Evolutionary conservation across 345 rosid species (phyloP).

Genomic region (Linum trigynum): DNA sequence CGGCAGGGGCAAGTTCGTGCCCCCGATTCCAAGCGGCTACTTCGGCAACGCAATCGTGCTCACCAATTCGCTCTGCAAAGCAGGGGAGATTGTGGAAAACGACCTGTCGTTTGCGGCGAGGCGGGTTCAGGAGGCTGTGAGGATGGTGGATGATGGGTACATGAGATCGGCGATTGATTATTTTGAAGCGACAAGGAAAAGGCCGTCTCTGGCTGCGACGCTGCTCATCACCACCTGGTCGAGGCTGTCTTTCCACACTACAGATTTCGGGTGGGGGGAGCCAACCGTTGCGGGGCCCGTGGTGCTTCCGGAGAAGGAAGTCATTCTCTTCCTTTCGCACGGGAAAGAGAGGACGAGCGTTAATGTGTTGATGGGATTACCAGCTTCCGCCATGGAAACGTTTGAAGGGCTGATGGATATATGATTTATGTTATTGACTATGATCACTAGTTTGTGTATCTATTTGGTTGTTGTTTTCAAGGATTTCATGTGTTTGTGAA

Average conservation of each 20-base stretch:
- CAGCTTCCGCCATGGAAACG: constrained; percentile 61
- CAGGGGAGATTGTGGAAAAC: constrained; percentile 53
- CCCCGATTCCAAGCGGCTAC: constrained; percentile 58
- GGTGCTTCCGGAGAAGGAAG: constrained; percentile 82
- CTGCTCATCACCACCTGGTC: constrained; percentile 81
- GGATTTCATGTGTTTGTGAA: too few species aligned
- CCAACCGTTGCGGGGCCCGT: constrained; percentile 72
- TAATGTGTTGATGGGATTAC: constrained; percentile 70
- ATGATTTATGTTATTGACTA: constrained; percentile 10
- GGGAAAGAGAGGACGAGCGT: constrained; percentile 53
- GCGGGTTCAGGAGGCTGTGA: constrained; percentile 51
- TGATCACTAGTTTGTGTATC: too few species aligned
- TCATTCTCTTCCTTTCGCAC: constrained; percentile 57
- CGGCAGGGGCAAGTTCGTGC: constrained; percentile 57
- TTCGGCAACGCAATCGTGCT: constrained; percentile 71
- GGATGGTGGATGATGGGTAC: constrained; percentile 52
- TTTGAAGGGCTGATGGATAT: constrained; percentile 53
- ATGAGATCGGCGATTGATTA: constrained; percentile 89
- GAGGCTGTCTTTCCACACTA: constrained; percentile 60
- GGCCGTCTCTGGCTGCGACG: constrained; percentile 74
- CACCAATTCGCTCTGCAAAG: constrained; percentile 46
- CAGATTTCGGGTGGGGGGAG: constrained; percentile 90
- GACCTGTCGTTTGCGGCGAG: constrained; percentile 43
- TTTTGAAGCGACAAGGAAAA: constrained; percentile 66
- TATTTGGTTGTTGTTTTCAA: too few species aligned